A percentile compares a stretch with the other conserved stretches of the same genome.
These are phyloP conservation scores for Aleurites moluccanus DNA, from an alignment of 441 rosid species.

Conservation along the genomic window DNA sequence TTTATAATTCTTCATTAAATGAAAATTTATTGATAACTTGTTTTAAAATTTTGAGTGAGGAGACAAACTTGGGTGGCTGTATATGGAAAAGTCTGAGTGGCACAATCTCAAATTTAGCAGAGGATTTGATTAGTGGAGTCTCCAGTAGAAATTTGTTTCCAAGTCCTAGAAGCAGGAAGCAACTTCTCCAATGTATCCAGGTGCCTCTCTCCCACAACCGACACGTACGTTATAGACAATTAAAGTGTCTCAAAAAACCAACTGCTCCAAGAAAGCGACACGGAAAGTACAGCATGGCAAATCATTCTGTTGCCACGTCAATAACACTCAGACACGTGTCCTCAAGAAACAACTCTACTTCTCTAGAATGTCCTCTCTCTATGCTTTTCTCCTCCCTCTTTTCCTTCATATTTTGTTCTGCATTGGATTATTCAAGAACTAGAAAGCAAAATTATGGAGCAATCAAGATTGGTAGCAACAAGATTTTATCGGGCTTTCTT, in stretches of 20 bases:
- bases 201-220: not conserved
- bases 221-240: not conserved
- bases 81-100: no score
- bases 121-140: no score
- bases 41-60: no score
- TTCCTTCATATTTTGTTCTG: not conserved
- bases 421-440: not conserved
- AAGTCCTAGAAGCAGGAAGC: no score
- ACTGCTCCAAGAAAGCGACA: not conserved
- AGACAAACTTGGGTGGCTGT: no score
- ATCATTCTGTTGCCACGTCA: constrained; percentile 28
- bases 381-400: not conserved
- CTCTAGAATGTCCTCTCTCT: constrained; percentile 13
- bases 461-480: constrained; percentile 41
- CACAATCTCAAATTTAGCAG: no score
- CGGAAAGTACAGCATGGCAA: constrained; percentile 10
- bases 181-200: constrained; percentile 13
- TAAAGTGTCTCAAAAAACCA: not conserved
- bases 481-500: constrained; percentile 21
- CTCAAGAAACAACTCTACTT: constrained; percentile 1
- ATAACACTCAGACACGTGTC: constrained; percentile 25
- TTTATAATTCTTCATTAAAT: no score
- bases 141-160: no score
- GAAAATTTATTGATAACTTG: no score
- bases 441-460: constrained; percentile 32